Percentiles rank a stretch among this genome's conserved stretches.
Evolutionary conservation across 2,329 filamentous ascomycete species (phyloP).

Genomic region (Hypoxylon sp.): DNA sequence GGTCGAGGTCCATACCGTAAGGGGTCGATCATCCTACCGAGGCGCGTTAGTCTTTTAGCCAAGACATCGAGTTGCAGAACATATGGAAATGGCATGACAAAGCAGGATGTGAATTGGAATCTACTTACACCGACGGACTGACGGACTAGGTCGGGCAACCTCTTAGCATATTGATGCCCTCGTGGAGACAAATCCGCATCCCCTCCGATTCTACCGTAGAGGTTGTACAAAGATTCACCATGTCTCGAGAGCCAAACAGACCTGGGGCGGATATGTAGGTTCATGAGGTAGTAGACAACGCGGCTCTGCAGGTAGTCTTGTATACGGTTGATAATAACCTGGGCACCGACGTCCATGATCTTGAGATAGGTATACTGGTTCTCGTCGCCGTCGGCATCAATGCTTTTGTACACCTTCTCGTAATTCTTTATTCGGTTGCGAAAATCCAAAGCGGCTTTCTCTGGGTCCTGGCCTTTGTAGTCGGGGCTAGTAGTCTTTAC

Average conservation of each 20-base stretch:
- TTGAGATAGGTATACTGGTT: constrained; percentile 92
- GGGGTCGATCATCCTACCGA: constrained; percentile 63
- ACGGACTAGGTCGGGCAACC: constrained; percentile 83
- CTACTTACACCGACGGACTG: constrained; percentile 82
- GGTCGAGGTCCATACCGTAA: constrained; percentile 71
- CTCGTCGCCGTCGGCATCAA: constrained; percentile 83
- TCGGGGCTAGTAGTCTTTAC: constrained; percentile 97
- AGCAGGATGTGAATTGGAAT: too few relatives aligned
- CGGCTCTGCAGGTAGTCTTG: constrained; percentile 96
- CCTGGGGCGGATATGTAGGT: constrained; percentile 94
- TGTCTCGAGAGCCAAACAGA: constrained; percentile 97
- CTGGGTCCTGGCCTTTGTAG: constrained; percentile 92
- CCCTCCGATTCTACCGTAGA: constrained; percentile 89
- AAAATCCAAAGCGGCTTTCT: constrained; percentile 90
- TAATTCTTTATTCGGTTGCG: constrained; percentile 95
- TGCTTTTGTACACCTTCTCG: constrained; percentile 94
- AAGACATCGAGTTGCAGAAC: neutral
- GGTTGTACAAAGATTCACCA: constrained; percentile 92
- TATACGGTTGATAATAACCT: constrained; percentile 98
- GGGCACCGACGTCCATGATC: constrained; percentile 93
- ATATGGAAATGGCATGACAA: constrained; percentile 31
- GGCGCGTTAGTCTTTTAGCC: constrained; percentile 22
- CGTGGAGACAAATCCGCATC: constrained; percentile 87
- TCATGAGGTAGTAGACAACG: constrained; percentile 98
- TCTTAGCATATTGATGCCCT: constrained; percentile 85